Conservation (phyloP, 495 filamentous ascomycete genomes). For the Apiosordaria backusii region DNA sequence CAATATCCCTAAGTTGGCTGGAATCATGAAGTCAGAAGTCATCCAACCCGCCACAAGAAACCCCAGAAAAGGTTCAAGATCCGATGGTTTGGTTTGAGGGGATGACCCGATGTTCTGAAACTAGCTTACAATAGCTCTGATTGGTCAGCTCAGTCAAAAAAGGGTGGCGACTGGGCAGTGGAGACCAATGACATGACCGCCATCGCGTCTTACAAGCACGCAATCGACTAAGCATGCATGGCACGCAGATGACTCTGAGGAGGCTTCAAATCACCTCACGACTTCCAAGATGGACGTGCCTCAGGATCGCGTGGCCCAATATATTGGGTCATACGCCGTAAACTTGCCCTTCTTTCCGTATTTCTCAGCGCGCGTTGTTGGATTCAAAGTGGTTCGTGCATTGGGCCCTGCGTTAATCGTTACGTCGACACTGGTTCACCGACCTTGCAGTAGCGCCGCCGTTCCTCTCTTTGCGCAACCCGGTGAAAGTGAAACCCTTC, state of each 20-base stretch:
- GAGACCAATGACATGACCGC: conserved; percentile 3
- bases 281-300: not conserved
- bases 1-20: too few species aligned
- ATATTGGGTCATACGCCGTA: not conserved
- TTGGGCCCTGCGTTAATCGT: not conserved
- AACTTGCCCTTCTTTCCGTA: not conserved
- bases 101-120: too few species aligned
- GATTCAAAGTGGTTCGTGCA: not conserved
- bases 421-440: not conserved
- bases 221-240: conserved; percentile 2
- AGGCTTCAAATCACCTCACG: not conserved
- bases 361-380: not conserved
- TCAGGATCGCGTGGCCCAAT: not conserved
- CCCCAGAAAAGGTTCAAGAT: too few species aligned
- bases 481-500: not conserved
- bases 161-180: not conserved
- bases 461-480: not conserved
- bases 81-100: too few species aligned
- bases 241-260: not conserved
- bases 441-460: not conserved
- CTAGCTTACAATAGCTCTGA: too few species aligned
- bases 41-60: too few species aligned
- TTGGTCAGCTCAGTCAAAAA: too few species aligned
- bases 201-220: conserved; percentile 9
- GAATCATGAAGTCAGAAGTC: too few species aligned